A percentile compares a stretch with the other conserved stretches of the same genome.
Evolutionary conservation across 495 filamentous ascomycete species (phyloP).

Genomic region (Talaromyces wortmannii): DNA sequence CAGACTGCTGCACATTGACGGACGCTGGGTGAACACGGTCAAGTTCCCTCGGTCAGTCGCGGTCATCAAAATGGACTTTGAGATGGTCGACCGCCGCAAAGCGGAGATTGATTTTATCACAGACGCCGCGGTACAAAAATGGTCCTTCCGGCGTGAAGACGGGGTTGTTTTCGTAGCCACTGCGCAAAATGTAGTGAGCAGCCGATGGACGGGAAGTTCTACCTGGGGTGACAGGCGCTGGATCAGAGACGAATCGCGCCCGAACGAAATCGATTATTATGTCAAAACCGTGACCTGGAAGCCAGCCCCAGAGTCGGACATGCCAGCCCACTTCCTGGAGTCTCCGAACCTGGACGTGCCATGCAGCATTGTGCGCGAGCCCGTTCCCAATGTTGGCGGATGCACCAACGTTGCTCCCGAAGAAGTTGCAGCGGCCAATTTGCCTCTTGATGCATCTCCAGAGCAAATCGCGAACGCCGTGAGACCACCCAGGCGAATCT

Average conservation of each 20-base stretch:
- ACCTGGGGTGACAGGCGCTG: slow-evolving; percentile 11
- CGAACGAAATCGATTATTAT: slow-evolving; percentile 22
- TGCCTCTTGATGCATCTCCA: no score
- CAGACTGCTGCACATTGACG: slow-evolving; percentile 11
- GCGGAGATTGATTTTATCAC: slow-evolving; percentile 18
- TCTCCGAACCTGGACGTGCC: slow-evolving; percentile 3
- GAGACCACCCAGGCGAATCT: no score
- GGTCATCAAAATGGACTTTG: slow-evolving; percentile 19
- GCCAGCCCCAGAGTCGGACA: background rate
- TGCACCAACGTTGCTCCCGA: no score
- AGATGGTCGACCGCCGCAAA: slow-evolving; percentile 16
- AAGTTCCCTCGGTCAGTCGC: slow-evolving; percentile 16
- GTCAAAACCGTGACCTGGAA: slow-evolving; percentile 16
- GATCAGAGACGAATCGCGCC: slow-evolving; percentile 17
- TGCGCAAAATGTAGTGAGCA: slow-evolving; percentile 6
- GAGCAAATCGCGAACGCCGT: no score
- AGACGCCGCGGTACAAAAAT: slow-evolving; percentile 10
- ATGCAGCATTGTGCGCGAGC: background rate
- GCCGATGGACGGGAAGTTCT: slow-evolving; percentile 20
- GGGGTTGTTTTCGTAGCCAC: slow-evolving; percentile 8
- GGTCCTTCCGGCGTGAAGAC: slow-evolving; percentile 19
- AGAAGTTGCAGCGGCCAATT: no score
- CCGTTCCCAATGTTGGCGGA: background rate
- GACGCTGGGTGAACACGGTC: slow-evolving; percentile 12
- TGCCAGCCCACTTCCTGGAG: background rate